Percentiles rank a stretch among this genome's conserved stretches.
Evolutionary conservation across 331 rosid species (phyloP).

Genomic region (Dryas integrifolia): DNA sequence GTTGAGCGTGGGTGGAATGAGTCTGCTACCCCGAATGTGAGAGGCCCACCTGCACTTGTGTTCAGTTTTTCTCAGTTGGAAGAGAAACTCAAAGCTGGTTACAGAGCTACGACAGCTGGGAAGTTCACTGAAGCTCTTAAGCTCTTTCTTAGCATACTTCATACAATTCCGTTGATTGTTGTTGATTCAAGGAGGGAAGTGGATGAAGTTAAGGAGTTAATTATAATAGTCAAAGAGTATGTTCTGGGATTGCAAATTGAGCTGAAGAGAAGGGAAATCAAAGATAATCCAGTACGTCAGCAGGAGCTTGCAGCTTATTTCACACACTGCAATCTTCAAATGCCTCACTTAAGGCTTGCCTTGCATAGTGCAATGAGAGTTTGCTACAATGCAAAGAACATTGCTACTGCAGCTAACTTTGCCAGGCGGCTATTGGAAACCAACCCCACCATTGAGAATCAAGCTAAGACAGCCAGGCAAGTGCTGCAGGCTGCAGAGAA

Average conservation of each 20-base stretch:
- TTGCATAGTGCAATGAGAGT: conserved; percentile 69
- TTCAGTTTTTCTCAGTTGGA: conserved; percentile 73
- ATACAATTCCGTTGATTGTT: conserved; percentile 76
- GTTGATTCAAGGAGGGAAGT: conserved; percentile 96
- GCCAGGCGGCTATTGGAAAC: conserved; percentile 90
- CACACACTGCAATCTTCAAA: conserved; percentile 92
- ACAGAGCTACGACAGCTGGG: conserved; percentile 81
- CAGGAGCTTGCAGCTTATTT: conserved; percentile 96
- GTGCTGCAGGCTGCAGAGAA: conserved; percentile 89
- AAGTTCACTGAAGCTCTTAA: conserved; percentile 74
- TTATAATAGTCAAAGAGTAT: conserved; percentile 77
- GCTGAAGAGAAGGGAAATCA: conserved; percentile 79
- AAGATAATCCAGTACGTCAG: conserved; percentile 66
- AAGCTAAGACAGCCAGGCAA: conserved; percentile 83
- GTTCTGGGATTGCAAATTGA: conserved; percentile 83
- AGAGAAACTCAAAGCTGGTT: conserved; percentile 88
- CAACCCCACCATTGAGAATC: conserved; percentile 76
- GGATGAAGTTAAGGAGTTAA: conserved; percentile 89
- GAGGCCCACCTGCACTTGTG: conserved; percentile 80
- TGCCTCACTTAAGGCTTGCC: conserved; percentile 89
- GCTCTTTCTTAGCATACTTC: conserved; percentile 64
- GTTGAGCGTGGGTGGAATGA: conserved; percentile 90
- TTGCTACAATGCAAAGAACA: conserved; percentile 84
- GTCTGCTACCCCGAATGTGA: conserved; percentile 75
- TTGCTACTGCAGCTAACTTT: conserved; percentile 78